Base-by-base conservation (phyloP, 768 basidiomycete species). In the Serendipita sp. region DNA sequence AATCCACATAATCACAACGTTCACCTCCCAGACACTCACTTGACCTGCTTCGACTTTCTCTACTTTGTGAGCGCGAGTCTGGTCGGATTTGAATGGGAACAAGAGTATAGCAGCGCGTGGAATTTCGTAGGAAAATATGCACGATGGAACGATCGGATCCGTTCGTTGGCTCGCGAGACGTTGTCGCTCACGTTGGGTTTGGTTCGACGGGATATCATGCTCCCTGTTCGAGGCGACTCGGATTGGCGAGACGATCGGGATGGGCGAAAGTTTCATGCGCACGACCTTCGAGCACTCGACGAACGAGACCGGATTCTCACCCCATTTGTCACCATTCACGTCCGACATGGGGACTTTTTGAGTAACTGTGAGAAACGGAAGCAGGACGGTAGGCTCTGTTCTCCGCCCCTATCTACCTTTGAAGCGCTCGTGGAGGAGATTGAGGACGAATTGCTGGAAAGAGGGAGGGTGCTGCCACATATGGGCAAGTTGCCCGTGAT, bases 81-180 rank as follows among this genome's bases (percentile, higher is more conserved):
- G 13, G 10, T 69, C 63, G 72, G 35, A 45, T 51, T 66, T 60
- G 69, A 70, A 41, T 70, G 69, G 69, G 66, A 66, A 54, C 76
- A 75, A 63, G 82, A 84, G 65, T 84, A 78, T 68, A 79, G 79
- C 65, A 82, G 83, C 18, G 81, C 78, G 16, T 85, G 83, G 83
- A 73, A 78, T 68, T 77, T 77, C 70, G 81, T 80, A 38, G 83
- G 81, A 16, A 74, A 77, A 66, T 70, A 83, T 68, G 75, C 83
- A 74, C 76, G 75, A 63, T 85, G 81, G 81, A 75, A 75, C 2
- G 71, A 75, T 5, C 68, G 67, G 28, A 69, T 85, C 10, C 71
- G 76, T 65, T 66, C 68, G 3, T 67, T 84, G 18, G 78, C 81
- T 3, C 73, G 58, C 41, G 8, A 44, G 28, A 41, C 44, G n/a